phyloP scores from a whole-genome alignment of 495 filamentous ascomycete species.

The Extremus antarcticus region DNA sequence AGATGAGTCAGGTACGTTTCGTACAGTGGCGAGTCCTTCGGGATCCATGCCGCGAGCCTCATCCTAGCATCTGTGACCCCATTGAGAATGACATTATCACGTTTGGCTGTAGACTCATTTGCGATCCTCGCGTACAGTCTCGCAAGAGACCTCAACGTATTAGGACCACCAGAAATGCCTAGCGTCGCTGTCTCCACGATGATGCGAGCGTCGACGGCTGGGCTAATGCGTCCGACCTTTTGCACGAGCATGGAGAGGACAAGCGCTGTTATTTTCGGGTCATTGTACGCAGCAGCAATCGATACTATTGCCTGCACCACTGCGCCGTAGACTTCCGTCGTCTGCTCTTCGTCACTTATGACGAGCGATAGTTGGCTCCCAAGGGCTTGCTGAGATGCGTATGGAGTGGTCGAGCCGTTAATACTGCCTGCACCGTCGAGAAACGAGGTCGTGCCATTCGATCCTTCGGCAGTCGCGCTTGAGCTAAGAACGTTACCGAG shows the following conservation, averaged over 20 bases:
- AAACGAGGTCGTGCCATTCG: constrained; percentile 11
- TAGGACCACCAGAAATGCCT: constrained; percentile 58
- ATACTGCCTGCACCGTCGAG: constrained; percentile 28
- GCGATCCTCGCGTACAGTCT: constrained; percentile 68
- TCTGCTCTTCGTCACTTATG: constrained; percentile 62
- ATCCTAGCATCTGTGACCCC: constrained; percentile 65
- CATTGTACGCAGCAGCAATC: constrained; percentile 67
- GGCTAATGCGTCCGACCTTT: constrained; percentile 74
- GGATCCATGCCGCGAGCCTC: constrained; percentile 59
- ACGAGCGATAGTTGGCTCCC: constrained; percentile 72
- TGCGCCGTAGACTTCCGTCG: constrained; percentile 57
- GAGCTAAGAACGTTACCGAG: constrained; percentile 85
- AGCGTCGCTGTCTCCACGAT: constrained; percentile 68
- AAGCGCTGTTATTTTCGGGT: constrained; percentile 85
- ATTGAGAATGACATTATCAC: constrained; percentile 45
- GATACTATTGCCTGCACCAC: constrained; percentile 82
- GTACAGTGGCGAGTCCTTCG: constrained; percentile 56
- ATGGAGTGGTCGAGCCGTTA: constrained; percentile 33
- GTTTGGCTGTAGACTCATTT: constrained; percentile 57
- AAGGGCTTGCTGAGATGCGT: constrained; percentile 44
- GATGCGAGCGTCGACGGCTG: constrained; percentile 66
- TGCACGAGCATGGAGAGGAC: constrained; percentile 94
- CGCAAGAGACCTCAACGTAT: constrained; percentile 73
- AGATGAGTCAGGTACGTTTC: constrained; percentile 71
- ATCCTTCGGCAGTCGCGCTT: constrained; percentile 34